phyloP scores from a whole-genome alignment of 805 yeast species.

The Cyberlindnera saturnus region DNA sequence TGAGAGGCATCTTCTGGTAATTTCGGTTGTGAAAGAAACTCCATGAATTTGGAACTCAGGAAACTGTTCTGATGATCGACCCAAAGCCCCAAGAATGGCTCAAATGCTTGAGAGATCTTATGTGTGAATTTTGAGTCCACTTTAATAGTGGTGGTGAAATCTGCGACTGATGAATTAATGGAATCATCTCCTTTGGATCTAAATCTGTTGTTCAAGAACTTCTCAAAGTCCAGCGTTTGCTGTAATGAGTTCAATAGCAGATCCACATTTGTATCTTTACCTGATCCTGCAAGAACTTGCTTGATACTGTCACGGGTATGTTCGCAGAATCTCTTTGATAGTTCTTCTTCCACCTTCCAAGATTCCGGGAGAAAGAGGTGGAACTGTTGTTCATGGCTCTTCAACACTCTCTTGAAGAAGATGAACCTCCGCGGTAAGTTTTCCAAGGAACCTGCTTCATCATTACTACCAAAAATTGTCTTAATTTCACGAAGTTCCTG shows the following conservation, averaged over 20 bases:
- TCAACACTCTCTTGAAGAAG: conserved; percentile 68
- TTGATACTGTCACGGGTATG: conserved; percentile 64
- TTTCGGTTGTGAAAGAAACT: conserved; percentile 54
- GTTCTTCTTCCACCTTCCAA: conserved; percentile 65
- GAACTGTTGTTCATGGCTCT: conserved; percentile 48
- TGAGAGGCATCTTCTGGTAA: conserved; percentile 43
- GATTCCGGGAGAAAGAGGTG: conserved; percentile 52
- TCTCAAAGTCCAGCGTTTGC: conserved; percentile 81
- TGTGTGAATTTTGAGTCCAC: conserved; percentile 28
- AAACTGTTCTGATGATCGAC: conserved; percentile 72
- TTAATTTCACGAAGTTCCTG: conserved; percentile 67
- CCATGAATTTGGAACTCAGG: conserved; percentile 55
- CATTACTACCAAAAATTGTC: conserved; percentile 67
- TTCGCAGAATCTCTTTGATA: conserved; percentile 59
- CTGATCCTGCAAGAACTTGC: conserved; percentile 41
- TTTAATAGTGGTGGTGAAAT: conserved; percentile 13
- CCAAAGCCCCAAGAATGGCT: conserved; percentile 83
- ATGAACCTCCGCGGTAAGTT: conserved; percentile 77
- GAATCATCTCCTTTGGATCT: conserved; percentile 32
- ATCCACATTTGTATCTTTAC: conserved; percentile 47
- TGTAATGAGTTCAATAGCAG: conserved; percentile 63
- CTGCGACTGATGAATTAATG: conserved; percentile 3
- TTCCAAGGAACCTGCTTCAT: conserved; percentile 93
- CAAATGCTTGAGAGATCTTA: conserved; percentile 62
- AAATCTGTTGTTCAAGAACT: conserved; percentile 58